Evolutionary conservation across 441 rosid species (phyloP).

Genomic region (Aquilaria agallochum): DNA sequence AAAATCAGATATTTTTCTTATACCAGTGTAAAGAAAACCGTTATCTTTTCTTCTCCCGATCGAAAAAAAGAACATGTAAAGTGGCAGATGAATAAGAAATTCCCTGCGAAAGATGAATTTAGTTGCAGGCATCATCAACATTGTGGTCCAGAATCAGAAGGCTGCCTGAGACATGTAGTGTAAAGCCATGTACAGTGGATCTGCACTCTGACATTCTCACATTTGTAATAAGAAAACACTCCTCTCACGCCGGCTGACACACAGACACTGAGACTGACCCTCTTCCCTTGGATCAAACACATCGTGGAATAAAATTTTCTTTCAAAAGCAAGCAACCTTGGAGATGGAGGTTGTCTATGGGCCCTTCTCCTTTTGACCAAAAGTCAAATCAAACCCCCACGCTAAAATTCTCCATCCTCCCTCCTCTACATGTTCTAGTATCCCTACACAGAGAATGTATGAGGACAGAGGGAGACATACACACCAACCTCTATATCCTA

Average conservation of each 20-base stretch:
- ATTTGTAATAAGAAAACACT: conserved; percentile 19
- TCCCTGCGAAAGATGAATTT: too few species aligned
- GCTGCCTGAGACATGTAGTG: conserved; percentile 7
- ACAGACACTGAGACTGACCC: conserved; percentile 9
- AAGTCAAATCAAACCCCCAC: conserved; percentile 21
- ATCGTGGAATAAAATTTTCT: neutral
- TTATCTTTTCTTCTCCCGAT: too few species aligned
- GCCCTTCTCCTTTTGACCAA: conserved; percentile 42
- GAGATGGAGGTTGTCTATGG: conserved; percentile 31
- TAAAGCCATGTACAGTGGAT: conserved; percentile 9
- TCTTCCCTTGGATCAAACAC: conserved; percentile 39
- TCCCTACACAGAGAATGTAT: neutral
- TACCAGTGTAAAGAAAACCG: too few species aligned
- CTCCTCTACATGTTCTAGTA: conserved; percentile 2
- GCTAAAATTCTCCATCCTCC: neutral
- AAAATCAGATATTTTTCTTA: too few species aligned
- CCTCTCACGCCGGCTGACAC: conserved; percentile 45
- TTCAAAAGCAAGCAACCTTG: conserved; percentile 20
- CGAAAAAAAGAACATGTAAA: too few species aligned
- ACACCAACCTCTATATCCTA: conserved; percentile 5
- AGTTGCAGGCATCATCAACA: neutral
- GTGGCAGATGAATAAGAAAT: too few species aligned
- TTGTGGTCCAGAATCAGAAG: conserved; percentile 1
- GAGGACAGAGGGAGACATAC: neutral
- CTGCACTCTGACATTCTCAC: conserved; percentile 3